Evolutionary conservation across 805 yeast genomes (phyloP).

Genomic region (Nematodospora valgi): DNA sequence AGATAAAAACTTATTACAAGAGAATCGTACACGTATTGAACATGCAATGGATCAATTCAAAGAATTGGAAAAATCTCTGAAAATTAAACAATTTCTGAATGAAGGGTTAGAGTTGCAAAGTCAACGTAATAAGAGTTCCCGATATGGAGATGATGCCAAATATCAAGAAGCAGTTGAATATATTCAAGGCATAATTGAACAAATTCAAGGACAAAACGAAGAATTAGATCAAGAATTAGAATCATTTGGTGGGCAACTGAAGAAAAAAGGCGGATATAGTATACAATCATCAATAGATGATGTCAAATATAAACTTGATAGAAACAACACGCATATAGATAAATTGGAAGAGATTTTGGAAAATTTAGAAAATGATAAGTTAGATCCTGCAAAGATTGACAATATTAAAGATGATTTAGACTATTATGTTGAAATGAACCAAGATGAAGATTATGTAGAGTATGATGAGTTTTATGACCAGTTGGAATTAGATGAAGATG

Average conservation of each 20-base stretch:
- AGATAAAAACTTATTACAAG: slow-evolving; percentile 41
- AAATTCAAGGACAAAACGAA: slow-evolving; percentile 78
- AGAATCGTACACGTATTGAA: slow-evolving; percentile 68
- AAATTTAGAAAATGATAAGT: slow-evolving; percentile 71
- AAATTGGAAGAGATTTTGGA: slow-evolving; percentile 77
- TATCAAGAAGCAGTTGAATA: slow-evolving; percentile 71
- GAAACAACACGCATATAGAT: slow-evolving; percentile 76
- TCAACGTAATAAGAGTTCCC: slow-evolving; percentile 23
- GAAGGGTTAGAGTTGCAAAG: slow-evolving; percentile 80
- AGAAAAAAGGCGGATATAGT: slow-evolving; percentile 54
- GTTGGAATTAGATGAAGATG: slow-evolving; percentile 60
- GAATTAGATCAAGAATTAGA: slow-evolving; percentile 65
- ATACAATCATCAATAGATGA: slow-evolving; percentile 58
- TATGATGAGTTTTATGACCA: slow-evolving; percentile 92
- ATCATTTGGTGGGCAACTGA: slow-evolving; percentile 25
- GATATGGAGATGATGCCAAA: slow-evolving; percentile 68
- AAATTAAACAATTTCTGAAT: slow-evolving; percentile 89
- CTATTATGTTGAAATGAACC: slow-evolving; percentile 91
- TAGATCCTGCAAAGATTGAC: slow-evolving; percentile 74
- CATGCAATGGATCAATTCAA: slow-evolving; percentile 96
- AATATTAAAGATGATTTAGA: slow-evolving; percentile 83
- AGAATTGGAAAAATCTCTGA: slow-evolving; percentile 87
- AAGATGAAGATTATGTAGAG: slow-evolving; percentile 88
- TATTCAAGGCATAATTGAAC: slow-evolving; percentile 69
- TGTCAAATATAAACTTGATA: slow-evolving; percentile 57